Conservation (phyloP, 768 basidiomycete species). For the Obba rivulosa region DNA sequence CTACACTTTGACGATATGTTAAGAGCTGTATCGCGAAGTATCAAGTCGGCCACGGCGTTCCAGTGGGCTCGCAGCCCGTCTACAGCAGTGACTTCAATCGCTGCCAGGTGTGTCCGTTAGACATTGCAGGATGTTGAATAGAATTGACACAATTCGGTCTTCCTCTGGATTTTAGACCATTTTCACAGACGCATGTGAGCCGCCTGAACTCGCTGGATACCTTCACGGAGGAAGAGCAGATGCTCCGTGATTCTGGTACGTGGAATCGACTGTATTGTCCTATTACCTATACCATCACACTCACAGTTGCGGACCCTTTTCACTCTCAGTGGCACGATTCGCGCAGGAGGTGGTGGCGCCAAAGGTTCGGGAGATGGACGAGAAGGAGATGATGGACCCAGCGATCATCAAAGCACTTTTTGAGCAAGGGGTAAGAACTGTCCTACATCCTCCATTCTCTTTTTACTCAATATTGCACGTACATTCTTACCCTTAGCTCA, state of each 20-base stretch:
- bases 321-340: slow-evolving; percentile 69
- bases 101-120: no score
- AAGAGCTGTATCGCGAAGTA: no score
- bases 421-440: slow-evolving; percentile 77
- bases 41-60: no score
- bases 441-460: not conserved
- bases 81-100: no score
- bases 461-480: not conserved
- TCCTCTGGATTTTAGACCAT: not conserved
- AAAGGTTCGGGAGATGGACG: slow-evolving; percentile 96
- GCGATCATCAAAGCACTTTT: slow-evolving; percentile 82
- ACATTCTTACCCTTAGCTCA: slow-evolving; percentile 50
- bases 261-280: no score
- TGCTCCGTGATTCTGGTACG: slow-evolving; percentile 88
- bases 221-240: slow-evolving; percentile 92
- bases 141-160: no score
- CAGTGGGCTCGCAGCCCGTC: no score
- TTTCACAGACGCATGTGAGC: not conserved
- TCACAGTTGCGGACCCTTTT: not conserved
- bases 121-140: no score
- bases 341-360: slow-evolving; percentile 86
- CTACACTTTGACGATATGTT: no score
- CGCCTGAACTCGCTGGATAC: slow-evolving; percentile 58
- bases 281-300: no score
- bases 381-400: slow-evolving; percentile 92